Conservation (phyloP, 495 filamentous ascomycete species). For the Xylaria intraflava region DNA sequence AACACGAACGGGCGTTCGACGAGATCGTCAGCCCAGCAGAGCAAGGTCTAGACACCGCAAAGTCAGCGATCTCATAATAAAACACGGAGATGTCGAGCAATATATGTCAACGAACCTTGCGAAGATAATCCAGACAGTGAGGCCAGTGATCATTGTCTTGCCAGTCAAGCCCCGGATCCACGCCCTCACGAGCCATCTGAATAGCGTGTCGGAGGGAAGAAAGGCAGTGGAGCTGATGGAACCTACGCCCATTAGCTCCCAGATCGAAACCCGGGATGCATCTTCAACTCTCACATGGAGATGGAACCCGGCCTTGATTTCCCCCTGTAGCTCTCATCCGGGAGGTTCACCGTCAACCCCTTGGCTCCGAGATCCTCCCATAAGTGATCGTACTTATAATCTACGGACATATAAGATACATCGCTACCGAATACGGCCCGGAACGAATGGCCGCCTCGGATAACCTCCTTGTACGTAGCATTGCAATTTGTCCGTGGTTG, state of each 20-base stretch:
- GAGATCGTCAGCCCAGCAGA: not conserved
- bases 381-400: not conserved
- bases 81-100: too few relatives aligned
- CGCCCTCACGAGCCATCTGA: not conserved
- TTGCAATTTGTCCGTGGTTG: not conserved
- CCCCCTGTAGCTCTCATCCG: not conserved
- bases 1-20: not conserved
- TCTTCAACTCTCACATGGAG: not conserved
- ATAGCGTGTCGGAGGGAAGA: not conserved
- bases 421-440: not conserved
- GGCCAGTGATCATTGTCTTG: conserved; percentile 1
- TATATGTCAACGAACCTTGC: not conserved
- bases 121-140: not conserved
- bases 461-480: not conserved
- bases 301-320: not conserved
- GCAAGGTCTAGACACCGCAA: not conserved
- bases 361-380: not conserved
- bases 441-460: not conserved
- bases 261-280: not conserved
- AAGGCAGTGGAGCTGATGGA: not conserved
- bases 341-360: not conserved
- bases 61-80: too few relatives aligned
- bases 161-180: not conserved
- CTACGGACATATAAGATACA: not conserved
- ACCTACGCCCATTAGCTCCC: not conserved